Evolutionary conservation across 73 alveolate genomes (phyloP).

Genomic region (Symbiodinium pilosum): DNA sequence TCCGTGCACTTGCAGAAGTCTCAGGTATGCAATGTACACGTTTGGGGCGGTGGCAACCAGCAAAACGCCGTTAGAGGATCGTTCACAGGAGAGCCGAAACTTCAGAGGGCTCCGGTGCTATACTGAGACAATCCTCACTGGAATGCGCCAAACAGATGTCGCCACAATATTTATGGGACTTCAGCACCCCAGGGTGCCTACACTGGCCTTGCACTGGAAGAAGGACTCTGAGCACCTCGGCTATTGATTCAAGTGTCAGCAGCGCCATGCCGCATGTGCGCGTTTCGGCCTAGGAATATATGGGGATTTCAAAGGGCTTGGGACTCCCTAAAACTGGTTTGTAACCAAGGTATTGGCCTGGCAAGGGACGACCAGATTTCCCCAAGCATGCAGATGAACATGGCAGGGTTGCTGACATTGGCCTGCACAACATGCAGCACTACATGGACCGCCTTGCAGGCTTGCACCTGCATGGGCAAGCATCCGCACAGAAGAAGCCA

Average conservation of each 20-base stretch:
- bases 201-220: constrained; percentile 60
- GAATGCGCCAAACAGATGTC: constrained; percentile 10
- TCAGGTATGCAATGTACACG: constrained; percentile 69
- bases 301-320: no score
- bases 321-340: no score
- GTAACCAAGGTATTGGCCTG: constrained; percentile 20
- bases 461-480: background rate
- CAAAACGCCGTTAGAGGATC: constrained; percentile 40
- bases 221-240: constrained; percentile 47
- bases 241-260: no score
- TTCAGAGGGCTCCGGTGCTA: constrained; percentile 70
- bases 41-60: constrained; percentile 82
- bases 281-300: no score
- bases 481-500: background rate
- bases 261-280: no score
- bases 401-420: constrained; percentile 50
- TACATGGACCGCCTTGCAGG: constrained; percentile 44
- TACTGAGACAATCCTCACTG: constrained; percentile 23
- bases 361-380: constrained; percentile 66
- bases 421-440: constrained; percentile 24
- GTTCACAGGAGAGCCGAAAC: constrained; percentile 25
- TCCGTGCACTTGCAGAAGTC: no score
- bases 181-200: constrained; percentile 29
- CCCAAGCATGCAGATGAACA: constrained; percentile 14
- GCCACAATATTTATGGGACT: constrained; percentile 51